phyloP scores from a whole-genome alignment of 495 filamentous ascomycete species.

The Oidiodendron maius region DNA sequence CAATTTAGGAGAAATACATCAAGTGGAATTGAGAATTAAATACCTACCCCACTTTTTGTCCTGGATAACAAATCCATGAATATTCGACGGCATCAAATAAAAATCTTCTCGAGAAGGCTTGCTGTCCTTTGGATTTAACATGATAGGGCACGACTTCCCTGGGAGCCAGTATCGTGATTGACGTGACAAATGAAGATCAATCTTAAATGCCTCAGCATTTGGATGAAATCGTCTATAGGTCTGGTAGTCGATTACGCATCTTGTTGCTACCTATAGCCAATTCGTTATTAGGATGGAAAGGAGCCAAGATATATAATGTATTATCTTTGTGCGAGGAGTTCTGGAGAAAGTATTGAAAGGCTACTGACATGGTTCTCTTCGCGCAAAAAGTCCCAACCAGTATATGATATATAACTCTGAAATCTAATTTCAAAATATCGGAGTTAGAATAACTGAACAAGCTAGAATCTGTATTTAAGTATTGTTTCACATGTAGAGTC shows the following conservation, averaged over 20 bases:
- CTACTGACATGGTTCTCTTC: slow-evolving; percentile 4
- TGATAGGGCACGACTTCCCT: too few relatives aligned
- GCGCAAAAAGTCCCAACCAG: slow-evolving; percentile 1
- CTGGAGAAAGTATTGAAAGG: not conserved
- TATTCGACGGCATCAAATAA: slow-evolving; percentile 1
- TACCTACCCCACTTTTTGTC: slow-evolving; percentile 51
- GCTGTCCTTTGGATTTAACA: not conserved
- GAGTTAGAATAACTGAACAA: too few relatives aligned
- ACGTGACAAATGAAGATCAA: too few relatives aligned
- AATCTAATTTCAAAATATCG: too few relatives aligned
- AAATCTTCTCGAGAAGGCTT: not conserved
- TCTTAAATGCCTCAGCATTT: too few relatives aligned
- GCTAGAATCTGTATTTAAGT: too few relatives aligned
- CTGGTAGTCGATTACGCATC: slow-evolving; percentile 4
- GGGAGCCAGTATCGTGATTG: too few relatives aligned
- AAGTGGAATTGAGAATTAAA: slow-evolving; percentile 48
- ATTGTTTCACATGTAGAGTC: too few relatives aligned
- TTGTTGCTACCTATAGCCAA: not conserved
- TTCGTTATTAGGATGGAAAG: not conserved
- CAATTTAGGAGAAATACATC: slow-evolving; percentile 55
- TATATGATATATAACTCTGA: slow-evolving; percentile 8
- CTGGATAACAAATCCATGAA: slow-evolving; percentile 20
- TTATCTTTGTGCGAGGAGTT: too few relatives aligned
- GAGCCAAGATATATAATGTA: too few relatives aligned
- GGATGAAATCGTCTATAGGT: slow-evolving; percentile 10